phyloP scores from a whole-genome alignment of 2,329 filamentous ascomycete genomes.

The Colletotrichum sp. region DNA sequence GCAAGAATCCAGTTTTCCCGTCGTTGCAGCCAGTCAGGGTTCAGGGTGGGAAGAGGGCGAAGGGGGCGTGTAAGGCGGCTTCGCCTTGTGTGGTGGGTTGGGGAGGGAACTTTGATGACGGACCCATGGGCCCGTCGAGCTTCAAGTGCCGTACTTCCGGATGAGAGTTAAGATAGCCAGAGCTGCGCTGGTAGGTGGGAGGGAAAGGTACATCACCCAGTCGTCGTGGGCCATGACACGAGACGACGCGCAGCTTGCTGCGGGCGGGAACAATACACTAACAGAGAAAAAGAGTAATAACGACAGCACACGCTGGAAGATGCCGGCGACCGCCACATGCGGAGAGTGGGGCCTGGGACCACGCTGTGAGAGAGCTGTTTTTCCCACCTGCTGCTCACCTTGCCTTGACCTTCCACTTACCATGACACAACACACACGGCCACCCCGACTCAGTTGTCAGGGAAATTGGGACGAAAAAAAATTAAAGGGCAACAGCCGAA shows the following conservation, averaged over 20 bases:
- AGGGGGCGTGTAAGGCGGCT: background rate
- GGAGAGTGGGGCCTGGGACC: background rate
- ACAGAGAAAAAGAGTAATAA: background rate
- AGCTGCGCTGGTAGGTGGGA: background rate
- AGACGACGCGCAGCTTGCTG: background rate
- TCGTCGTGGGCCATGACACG: background rate
- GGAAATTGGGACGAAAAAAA: background rate
- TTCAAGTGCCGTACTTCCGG: slow-evolving; percentile 17
- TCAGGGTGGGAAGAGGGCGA: background rate
- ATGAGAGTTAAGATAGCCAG: background rate
- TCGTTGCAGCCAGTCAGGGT: background rate
- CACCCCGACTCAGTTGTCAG: slow-evolving; percentile 6
- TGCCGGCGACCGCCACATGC: slow-evolving; percentile 13
- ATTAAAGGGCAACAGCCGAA: background rate
- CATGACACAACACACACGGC: background rate
- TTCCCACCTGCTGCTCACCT: background rate
- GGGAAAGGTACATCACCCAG: background rate
- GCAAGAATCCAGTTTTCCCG: background rate
- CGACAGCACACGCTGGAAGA: background rate
- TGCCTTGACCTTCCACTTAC: background rate
- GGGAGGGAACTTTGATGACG: slow-evolving; percentile 5
- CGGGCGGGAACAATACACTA: background rate
- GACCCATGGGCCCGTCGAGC: background rate
- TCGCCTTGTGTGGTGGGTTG: background rate
- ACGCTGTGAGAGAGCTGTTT: background rate